Evolutionary conservation across 495 filamentous ascomycete genomes (phyloP).

Genomic region (Pyrenopolyporus hunteri): DNA sequence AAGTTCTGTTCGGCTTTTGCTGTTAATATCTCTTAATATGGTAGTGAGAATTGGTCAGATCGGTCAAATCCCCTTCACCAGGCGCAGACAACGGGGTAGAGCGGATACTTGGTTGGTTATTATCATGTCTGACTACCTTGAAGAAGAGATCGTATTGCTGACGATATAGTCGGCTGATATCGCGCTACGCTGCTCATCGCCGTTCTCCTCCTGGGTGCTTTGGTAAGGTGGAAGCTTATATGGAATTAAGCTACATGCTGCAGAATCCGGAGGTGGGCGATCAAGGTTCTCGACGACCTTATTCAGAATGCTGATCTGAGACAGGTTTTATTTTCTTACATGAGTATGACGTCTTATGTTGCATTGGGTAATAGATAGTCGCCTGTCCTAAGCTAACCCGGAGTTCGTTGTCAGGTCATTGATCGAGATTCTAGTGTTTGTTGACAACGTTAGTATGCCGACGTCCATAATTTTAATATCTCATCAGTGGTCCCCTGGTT

Average conservation of each 20-base stretch:
- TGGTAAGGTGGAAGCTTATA: not conserved
- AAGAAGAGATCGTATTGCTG: slow-evolving; percentile 10
- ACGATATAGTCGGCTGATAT: not conserved
- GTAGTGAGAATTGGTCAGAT: no score
- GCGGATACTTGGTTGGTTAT: no score
- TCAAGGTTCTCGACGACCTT: not conserved
- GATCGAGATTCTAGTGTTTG: slow-evolving; percentile 1
- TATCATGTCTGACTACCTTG: no score
- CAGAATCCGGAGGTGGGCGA: no score
- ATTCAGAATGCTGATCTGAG: not conserved
- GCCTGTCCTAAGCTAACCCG: not conserved
- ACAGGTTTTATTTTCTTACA: not conserved
- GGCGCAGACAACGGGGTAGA: no score
- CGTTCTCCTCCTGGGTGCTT: not conserved
- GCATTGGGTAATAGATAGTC: not conserved
- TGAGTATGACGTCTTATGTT: slow-evolving; percentile 11
- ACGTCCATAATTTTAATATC: not conserved
- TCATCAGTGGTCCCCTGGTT: not conserved
- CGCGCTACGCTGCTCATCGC: not conserved
- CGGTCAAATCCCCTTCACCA: no score
- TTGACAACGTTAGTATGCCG: slow-evolving; percentile 1
- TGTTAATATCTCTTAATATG: no score
- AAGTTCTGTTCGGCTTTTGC: no score
- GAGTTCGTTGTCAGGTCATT: not conserved
- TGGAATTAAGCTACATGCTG: not conserved